Conservation (phyloP, 1,284 basidiomycete genomes). For the Porodaedalea pini region DNA sequence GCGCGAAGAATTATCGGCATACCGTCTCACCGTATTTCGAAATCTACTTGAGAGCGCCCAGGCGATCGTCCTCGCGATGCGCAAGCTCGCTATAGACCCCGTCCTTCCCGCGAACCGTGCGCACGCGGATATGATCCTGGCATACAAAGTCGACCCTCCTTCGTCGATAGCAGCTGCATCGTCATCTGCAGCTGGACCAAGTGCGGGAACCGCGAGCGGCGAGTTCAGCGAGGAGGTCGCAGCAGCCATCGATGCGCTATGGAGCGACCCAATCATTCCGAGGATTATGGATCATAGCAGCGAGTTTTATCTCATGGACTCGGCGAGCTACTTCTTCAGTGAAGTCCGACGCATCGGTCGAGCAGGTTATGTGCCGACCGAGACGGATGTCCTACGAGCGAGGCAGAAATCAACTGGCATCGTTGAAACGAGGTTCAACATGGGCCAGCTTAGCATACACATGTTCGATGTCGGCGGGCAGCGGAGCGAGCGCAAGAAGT, state of each 20-base stretch:
- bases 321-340: conserved; percentile 90
- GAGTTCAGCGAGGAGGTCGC: conserved; percentile 64
- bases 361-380: conserved; percentile 80
- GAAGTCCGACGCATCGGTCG: conserved; percentile 81
- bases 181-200: conserved; percentile 30
- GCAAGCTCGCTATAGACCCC: conserved; percentile 86
- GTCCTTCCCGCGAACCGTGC: conserved; percentile 73
- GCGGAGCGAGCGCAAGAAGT: conserved; percentile 59
- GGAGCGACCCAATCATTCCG: conserved; percentile 89
- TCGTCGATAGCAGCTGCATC: conserved; percentile 24
- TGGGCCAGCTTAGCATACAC: conserved; percentile 37
- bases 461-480: conserved; percentile 60
- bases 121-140: conserved; percentile 58
- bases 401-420: conserved; percentile 93
- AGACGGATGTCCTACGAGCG: conserved; percentile 86
- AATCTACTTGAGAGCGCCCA: conserved; percentile 89
- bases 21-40: conserved; percentile 80
- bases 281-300: conserved; percentile 82
- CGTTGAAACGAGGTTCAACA: conserved; percentile 80
- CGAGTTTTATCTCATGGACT: conserved; percentile 97
- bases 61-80: conserved; percentile 84
- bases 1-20: conserved; percentile 74
- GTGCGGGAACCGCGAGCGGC: not conserved
- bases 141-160: conserved; percentile 44
- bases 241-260: conserved; percentile 76